Percentiles rank a stretch among this genome's conserved stretches.
Conservation (phyloP, 164 flowering plant species). For the Akebia trifoliata region DNA sequence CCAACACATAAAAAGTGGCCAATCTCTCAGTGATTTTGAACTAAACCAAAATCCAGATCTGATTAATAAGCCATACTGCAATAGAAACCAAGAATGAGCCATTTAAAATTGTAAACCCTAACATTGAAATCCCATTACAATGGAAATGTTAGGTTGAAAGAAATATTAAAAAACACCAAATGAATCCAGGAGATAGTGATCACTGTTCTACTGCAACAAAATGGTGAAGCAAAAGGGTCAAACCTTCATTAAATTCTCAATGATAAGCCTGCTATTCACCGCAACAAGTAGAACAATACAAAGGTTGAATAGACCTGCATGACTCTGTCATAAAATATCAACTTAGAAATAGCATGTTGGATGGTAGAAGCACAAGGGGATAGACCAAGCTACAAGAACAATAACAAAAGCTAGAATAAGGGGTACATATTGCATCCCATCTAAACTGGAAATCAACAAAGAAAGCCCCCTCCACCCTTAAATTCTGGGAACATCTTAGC, state of each 20-base stretch:
- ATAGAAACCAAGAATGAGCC: conserved; percentile 11
- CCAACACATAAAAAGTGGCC: conserved; percentile 99
- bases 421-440: no score
- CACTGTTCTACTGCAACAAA: not conserved
- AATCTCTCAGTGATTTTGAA: conserved; percentile 76
- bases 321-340: conserved; percentile 60
- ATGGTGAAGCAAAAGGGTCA: conserved; percentile 7
- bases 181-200: not conserved
- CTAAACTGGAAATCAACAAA: no score
- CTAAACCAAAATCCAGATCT: conserved; percentile 89
- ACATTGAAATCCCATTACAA: not conserved
- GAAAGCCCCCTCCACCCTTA: no score
- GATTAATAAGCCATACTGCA: conserved; percentile 94
- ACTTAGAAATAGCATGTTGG: conserved; percentile 1
- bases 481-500: no score
- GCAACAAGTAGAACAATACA: conserved; percentile 94
- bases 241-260: conserved; percentile 98
- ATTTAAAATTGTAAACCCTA: not conserved
- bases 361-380: not conserved
- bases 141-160: not conserved
- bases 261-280: conserved; percentile 89
- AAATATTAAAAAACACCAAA: not conserved
- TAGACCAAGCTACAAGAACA: no score
- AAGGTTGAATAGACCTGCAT: conserved; percentile 92
- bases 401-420: no score